phyloP scores from a whole-genome alignment of 2,329 filamentous ascomycete species.

The Dothiorella sarmentorum region DNA sequence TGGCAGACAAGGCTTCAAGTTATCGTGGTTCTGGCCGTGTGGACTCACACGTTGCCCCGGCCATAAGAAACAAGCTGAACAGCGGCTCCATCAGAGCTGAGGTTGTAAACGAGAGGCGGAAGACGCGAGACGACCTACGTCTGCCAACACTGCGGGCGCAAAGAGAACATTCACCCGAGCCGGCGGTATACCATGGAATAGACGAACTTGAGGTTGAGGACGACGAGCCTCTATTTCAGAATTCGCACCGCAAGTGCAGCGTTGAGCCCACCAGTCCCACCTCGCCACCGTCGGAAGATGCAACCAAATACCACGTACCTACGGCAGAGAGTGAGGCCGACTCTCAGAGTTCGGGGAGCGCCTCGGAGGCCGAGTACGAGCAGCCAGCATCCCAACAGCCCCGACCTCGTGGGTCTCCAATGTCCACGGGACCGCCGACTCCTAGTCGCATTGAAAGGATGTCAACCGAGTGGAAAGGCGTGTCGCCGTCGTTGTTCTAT shows the following conservation, averaged over 20 bases:
- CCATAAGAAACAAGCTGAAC: not conserved
- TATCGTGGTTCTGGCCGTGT: not conserved
- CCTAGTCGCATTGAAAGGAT: too few species aligned
- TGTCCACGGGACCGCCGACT: too few species aligned
- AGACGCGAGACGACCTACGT: not conserved
- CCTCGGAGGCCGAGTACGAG: slow-evolving; percentile 7
- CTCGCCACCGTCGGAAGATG: not conserved
- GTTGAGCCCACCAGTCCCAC: not conserved
- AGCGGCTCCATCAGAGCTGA: not conserved
- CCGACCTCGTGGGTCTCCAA: too few species aligned
- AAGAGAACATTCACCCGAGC: not conserved
- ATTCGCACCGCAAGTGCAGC: not conserved
- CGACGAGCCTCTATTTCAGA: not conserved
- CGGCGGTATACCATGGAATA: not conserved
- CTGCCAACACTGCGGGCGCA: not conserved
- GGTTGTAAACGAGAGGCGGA: not conserved
- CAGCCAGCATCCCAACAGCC: too few species aligned
- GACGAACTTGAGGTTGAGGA: not conserved
- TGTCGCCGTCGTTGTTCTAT: not conserved
- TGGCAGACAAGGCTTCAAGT: not conserved
- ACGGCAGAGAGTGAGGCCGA: not conserved
- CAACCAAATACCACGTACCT: not conserved
- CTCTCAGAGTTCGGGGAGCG: not conserved
- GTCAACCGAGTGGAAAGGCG: slow-evolving; percentile 6
- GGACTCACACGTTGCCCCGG: not conserved